Conservation (phyloP, 805 yeast genomes). For the Yarrowia sp. region DNA sequence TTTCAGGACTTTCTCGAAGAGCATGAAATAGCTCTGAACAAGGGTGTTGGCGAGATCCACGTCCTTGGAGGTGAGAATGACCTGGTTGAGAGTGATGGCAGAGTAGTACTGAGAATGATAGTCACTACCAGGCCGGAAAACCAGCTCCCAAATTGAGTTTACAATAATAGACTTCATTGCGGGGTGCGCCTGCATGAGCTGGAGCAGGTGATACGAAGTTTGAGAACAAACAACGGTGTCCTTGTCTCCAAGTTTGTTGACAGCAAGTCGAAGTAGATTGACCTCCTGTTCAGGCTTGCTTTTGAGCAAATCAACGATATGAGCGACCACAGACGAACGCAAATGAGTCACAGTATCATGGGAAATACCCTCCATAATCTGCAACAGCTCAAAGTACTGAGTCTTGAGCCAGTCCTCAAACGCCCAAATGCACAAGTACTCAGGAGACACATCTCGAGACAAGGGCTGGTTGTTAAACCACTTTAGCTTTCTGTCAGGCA, state of each 20-base stretch:
- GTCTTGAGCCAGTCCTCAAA: slow-evolving; percentile 88
- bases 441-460: slow-evolving; percentile 47
- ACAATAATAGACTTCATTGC: slow-evolving; percentile 85
- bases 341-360: slow-evolving; percentile 91
- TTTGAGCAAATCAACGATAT: slow-evolving; percentile 74
- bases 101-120: slow-evolving; percentile 88
- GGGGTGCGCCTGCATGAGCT: slow-evolving; percentile 87
- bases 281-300: slow-evolving; percentile 96
- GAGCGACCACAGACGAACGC: slow-evolving; percentile 69
- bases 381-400: slow-evolving; percentile 69
- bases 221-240: slow-evolving; percentile 89
- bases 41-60: slow-evolving; percentile 77
- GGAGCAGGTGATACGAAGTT: slow-evolving; percentile 75
- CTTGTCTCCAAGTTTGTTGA: slow-evolving; percentile 89
- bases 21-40: slow-evolving; percentile 77
- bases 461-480: slow-evolving; percentile 76
- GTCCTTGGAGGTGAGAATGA: slow-evolving; percentile 77
- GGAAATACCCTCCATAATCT: slow-evolving; percentile 70
- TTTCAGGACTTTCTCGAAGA: slow-evolving; percentile 78
- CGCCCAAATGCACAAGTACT: slow-evolving; percentile 67
- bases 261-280: slow-evolving; percentile 81
- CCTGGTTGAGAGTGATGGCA: slow-evolving; percentile 84
- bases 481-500: slow-evolving; percentile 73
- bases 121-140: slow-evolving; percentile 69
- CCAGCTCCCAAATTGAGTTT: slow-evolving; percentile 75